Percentiles rank a stretch among this genome's conserved stretches.
Evolutionary conservation across 169 alveolate genomes (phyloP).

Genomic region (Perkinsus olseni): DNA sequence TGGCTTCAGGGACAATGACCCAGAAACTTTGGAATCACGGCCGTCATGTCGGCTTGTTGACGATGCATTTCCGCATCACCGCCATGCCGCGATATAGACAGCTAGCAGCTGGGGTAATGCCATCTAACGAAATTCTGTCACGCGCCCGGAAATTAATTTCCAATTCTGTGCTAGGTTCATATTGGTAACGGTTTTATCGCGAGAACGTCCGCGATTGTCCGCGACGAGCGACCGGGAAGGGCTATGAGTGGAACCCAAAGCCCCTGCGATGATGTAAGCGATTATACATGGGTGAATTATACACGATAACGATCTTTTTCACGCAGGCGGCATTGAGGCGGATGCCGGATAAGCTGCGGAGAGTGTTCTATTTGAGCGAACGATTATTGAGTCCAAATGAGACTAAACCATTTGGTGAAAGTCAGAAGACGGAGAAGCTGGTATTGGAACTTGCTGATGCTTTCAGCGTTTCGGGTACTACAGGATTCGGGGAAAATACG

Average conservation of each 20-base stretch:
- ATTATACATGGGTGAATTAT: not conserved
- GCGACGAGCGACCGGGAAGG: not conserved
- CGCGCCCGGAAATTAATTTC: not conserved
- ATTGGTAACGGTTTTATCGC: not conserved
- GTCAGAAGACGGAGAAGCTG: not conserved
- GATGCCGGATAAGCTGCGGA: not conserved
- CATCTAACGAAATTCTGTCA: too few relatives aligned
- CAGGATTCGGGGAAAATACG: not conserved
- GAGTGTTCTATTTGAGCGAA: not conserved
- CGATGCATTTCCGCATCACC: not conserved
- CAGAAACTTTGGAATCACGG: not conserved
- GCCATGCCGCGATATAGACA: not conserved
- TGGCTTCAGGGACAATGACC: not conserved
- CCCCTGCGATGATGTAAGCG: not conserved
- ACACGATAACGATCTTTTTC: not conserved
- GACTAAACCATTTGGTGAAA: not conserved
- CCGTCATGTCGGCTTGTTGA: not conserved
- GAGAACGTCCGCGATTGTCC: not conserved
- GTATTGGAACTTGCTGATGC: not conserved
- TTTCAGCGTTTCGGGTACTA: not conserved
- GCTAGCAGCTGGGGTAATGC: not conserved
- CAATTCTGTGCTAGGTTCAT: not conserved
- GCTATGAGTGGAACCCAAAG: not conserved
- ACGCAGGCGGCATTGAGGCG: not conserved
- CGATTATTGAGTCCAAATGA: not conserved